Base-by-base conservation (phyloP, 768 basidiomycete species). In the Melanogaster broomeanus region DNA sequence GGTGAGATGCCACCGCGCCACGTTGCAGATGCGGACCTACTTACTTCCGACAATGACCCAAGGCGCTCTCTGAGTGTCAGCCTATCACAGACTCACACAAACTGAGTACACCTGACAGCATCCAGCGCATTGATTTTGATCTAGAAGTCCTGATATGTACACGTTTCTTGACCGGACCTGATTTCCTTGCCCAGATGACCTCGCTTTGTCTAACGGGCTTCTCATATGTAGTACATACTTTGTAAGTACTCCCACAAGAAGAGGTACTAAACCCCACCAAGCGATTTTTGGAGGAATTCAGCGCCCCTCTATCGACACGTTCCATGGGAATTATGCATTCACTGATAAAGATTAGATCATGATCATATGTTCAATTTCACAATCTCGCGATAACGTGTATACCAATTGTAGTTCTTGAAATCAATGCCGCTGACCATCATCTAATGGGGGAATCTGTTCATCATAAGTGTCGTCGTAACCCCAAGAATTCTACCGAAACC, bases 61-160 rank as follows among this genome's bases (percentile, higher is more conserved):
- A 9, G 12, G 30, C 30, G 3, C 30, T 30, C 30, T 30, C 30
- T n/a, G n/a, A n/a, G n/a, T n/a, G n/a, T n/a, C n/a, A n/a, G n/a
- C n/a, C n/a, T n/a, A n/a, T n/a, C n/a, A n/a, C n/a, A n/a, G 19
- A n/a, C 34, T 39, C 47, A 48, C 35, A 31, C 37, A 42, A 50
- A 38, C 43, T 21, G 7, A 44, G 37, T 35, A 13, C 16, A 38
- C 39, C 16, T 44, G 16, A 28, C 31, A 49, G 25, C 37, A 18
- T 52, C n/a, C n/a, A n/a, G n/a, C n/a, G n/a, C n/a, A n/a, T n/a
- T n/a, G n/a, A n/a, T n/a, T n/a, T n/a, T n/a, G n/a, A n/a, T n/a
- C n/a, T n/a, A n/a, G n/a, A n/a, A n/a, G n/a, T n/a, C n/a, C n/a
- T n/a, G n/a, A n/a, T n/a, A n/a, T n/a, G n/a, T n/a, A n/a, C n/a